Percentiles rank a stretch among this genome's conserved stretches.
Conservation (phyloP, 176 grass and related monocot species). For the Hordeum vulgare region MorexV3_pseudomolecules_assembly NC_058521.1:166945496-166945995, state of each 20-base stretch:
- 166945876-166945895: background rate
- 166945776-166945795: background rate
- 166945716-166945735: background rate
- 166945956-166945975: background rate
- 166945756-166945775: background rate
- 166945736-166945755: background rate
- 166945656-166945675: background rate
- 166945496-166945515: too few species aligned
- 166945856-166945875: background rate
- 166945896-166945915: constrained; percentile 4
- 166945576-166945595: too few species aligned
- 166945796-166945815: background rate
- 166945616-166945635: background rate
- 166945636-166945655: background rate
- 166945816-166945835: background rate
- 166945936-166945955: background rate
- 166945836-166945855: background rate
- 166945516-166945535: too few species aligned
- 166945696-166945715: background rate
- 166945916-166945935: background rate
- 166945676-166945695: background rate
- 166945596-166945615: background rate
- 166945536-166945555: too few species aligned
- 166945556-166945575: too few species aligned
- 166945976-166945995: background rate